Evolutionary conservation across 1,284 basidiomycete genomes (phyloP).

Genomic region (Tylopilus sp.): DNA sequence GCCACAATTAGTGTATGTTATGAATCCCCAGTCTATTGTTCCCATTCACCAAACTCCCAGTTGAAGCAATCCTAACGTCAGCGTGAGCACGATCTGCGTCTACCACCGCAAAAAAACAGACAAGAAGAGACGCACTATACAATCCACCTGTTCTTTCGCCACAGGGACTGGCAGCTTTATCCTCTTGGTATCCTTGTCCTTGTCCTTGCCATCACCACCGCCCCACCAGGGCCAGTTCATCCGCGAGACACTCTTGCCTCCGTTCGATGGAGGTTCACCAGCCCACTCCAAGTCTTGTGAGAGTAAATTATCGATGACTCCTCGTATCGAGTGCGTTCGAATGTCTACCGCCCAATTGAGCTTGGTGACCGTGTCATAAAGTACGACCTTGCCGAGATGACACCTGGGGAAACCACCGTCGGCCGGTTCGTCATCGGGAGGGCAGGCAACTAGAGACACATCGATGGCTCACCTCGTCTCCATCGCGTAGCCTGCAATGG

Average conservation of each 20-base stretch:
- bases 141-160: conserved; percentile 43
- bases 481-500: conserved; percentile 59
- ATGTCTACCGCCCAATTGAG: conserved; percentile 80
- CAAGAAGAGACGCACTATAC: conserved; percentile 25
- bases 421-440: neutral
- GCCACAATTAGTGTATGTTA: neutral
- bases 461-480: conserved; percentile 45
- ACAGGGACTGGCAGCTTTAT: conserved; percentile 38
- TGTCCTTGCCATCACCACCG: conserved; percentile 9
- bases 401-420: conserved; percentile 45
- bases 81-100: neutral
- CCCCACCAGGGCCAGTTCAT: conserved; percentile 31
- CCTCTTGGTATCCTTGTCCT: conserved; percentile 16
- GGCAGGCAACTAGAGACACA: neutral
- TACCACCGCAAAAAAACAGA: neutral
- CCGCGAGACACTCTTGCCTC: neutral
- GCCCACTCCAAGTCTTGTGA: conserved; percentile 62
- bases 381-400: conserved; percentile 78
- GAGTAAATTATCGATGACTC: conserved; percentile 72
- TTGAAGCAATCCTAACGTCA: conserved; percentile 58
- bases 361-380: conserved; percentile 86
- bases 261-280: conserved; percentile 26
- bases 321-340: conserved; percentile 74
- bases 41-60: conserved; percentile 56
- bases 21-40: conserved; percentile 1